Percentiles rank a stretch among this genome's conserved stretches.
Evolutionary conservation across 805 yeast species (phyloP).

Genomic region (Wickerhamomyces hampshirensis): DNA sequence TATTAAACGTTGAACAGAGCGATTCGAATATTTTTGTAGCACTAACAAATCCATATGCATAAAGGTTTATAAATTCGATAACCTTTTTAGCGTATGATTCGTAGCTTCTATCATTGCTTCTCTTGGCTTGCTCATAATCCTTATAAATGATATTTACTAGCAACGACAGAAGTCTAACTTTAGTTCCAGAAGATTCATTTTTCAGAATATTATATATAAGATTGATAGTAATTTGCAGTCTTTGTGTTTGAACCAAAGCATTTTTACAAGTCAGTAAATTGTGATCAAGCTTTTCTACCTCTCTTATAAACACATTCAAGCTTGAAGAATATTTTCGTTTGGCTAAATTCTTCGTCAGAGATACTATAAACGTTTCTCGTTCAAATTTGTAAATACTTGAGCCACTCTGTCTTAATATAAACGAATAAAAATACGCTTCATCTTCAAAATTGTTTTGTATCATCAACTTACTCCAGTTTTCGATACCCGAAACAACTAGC

Average conservation of each 20-base stretch:
- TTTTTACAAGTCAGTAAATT: constrained; percentile 9
- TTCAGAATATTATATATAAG: constrained; percentile 15
- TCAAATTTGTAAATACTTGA: constrained; percentile 12
- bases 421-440: constrained; percentile 17
- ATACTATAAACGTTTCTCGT: constrained; percentile 11
- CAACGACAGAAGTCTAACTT: constrained; percentile 14
- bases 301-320: constrained; percentile 16
- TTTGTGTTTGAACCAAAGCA: constrained; percentile 16
- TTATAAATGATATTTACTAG: constrained; percentile 11
- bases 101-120: constrained; percentile 5
- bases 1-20: constrained; percentile 7
- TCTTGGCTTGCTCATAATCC: constrained; percentile 9
- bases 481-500: constrained; percentile 13
- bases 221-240: constrained; percentile 15
- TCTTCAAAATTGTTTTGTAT: constrained; percentile 19
- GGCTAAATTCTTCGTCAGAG: constrained; percentile 14
- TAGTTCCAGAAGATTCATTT: constrained; percentile 6
- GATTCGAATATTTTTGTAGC: constrained; percentile 11
- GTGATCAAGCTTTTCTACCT: constrained; percentile 16
- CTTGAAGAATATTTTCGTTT: constrained; percentile 9
- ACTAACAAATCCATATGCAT: constrained; percentile 14
- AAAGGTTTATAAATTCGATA: constrained; percentile 14
- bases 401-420: constrained; percentile 18
- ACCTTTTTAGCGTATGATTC: constrained; percentile 11
- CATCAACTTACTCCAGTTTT: constrained; percentile 22